Conservation (phyloP, 2,329 filamentous ascomycete species). For the Penicillium hesseltinei region DNA sequence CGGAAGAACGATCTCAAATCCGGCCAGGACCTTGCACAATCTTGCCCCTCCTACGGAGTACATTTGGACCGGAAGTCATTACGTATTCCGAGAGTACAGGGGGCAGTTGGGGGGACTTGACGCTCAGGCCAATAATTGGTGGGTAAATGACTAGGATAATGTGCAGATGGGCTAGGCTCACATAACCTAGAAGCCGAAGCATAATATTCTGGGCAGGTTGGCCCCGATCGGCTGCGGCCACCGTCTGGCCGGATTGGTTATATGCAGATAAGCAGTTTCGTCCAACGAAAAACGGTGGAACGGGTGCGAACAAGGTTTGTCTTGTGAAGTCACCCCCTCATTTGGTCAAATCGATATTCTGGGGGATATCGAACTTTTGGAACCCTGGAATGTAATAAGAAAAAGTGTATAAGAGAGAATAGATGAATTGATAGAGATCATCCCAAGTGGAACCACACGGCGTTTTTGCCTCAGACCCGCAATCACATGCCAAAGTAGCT, state of each 20-base stretch:
- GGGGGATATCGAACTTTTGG: neutral
- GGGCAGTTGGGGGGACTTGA: neutral
- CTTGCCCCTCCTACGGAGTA: neutral
- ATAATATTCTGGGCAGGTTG: neutral
- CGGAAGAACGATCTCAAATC: constrained; percentile 13
- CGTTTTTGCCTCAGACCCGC: constrained; percentile 27
- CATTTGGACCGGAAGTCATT: constrained; percentile 5
- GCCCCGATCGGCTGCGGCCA: neutral
- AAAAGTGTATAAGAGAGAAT: neutral
- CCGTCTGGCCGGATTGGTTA: neutral
- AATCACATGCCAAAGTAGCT: constrained; percentile 33
- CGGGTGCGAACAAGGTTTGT: neutral
- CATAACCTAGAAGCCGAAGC: neutral
- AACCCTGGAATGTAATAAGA: neutral
- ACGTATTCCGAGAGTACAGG: neutral
- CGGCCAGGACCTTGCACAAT: constrained; percentile 12
- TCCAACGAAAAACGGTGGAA: neutral
- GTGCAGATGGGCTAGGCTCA: neutral
- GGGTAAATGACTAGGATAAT: neutral
- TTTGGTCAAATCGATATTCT: neutral
- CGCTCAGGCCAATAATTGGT: constrained; percentile 6
- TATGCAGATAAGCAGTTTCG: constrained; percentile 1
- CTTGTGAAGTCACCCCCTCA: neutral
- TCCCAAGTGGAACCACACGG: constrained; percentile 6
- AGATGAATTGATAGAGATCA: neutral